Percentiles rank a stretch among this genome's conserved stretches.
Evolutionary conservation across 805 yeast species (phyloP).

Genomic region (Tetrapisispora fleetii): DNA sequence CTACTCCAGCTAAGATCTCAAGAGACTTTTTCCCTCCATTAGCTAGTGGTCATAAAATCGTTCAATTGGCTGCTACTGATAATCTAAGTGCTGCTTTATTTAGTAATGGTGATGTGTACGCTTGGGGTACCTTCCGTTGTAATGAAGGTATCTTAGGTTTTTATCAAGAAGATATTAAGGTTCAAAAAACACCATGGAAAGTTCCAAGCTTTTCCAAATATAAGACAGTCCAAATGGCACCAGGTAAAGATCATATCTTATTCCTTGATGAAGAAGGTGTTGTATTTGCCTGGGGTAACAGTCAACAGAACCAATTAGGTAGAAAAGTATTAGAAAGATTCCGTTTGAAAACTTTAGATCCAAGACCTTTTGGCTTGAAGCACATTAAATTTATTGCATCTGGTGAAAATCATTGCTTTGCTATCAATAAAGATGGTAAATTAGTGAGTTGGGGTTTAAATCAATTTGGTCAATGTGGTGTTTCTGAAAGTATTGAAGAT

Average conservation of each 20-base stretch:
- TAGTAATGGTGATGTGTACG: slow-evolving; percentile 78
- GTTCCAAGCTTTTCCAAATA: slow-evolving; percentile 39
- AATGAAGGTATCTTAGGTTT: slow-evolving; percentile 82
- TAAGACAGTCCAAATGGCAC: slow-evolving; percentile 71
- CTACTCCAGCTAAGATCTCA: slow-evolving; percentile 70
- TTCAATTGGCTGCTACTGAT: slow-evolving; percentile 85
- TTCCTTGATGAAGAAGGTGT: slow-evolving; percentile 77
- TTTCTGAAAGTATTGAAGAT: slow-evolving; percentile 66
- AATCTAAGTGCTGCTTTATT: slow-evolving; percentile 75
- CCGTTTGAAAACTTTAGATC: slow-evolving; percentile 61
- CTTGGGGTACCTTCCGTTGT: slow-evolving; percentile 96
- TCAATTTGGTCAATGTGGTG: slow-evolving; percentile 94
- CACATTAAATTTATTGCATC: slow-evolving; percentile 73
- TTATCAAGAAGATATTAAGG: slow-evolving; percentile 51
- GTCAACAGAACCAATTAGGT: slow-evolving; percentile 88
- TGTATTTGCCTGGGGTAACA: slow-evolving; percentile 96
- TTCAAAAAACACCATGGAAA: slow-evolving; percentile 61
- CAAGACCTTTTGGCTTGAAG: slow-evolving; percentile 74
- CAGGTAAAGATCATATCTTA: slow-evolving; percentile 87
- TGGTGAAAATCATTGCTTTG: slow-evolving; percentile 95
- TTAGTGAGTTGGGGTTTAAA: slow-evolving; percentile 92
- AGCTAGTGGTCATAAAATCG: slow-evolving; percentile 40
- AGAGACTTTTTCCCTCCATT: slow-evolving; percentile 54
- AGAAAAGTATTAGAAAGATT: slow-evolving; percentile 74
- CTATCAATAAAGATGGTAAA: slow-evolving; percentile 60